Base-by-base conservation (phyloP, 2,329 filamentous ascomycete species). In the Fusarium heterosporum region DNA sequence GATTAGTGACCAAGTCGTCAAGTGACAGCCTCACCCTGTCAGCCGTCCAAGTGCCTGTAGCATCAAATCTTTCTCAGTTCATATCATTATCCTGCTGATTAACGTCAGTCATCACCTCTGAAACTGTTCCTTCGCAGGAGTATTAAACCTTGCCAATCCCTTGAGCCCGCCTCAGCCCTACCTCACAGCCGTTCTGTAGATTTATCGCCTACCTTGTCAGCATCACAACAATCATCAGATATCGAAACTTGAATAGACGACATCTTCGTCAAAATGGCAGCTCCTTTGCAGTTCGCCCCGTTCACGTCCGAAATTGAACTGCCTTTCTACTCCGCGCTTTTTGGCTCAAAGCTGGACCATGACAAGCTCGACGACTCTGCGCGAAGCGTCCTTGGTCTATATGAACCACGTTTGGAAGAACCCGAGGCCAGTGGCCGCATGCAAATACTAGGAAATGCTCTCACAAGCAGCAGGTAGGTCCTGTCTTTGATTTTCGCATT, bases 321-420 rank as follows among this genome's bases (percentile, higher is more conserved):
- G 41, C 93, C 93, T 42, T 99, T 99, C 80, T 99, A 97, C 77
- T 91, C 92, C 43, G 90, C 93, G 7, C 87, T 99, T n/a, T 96
- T 96, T 61, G 89, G 90, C 8, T 91, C 91, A 69, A 99, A 99
- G 81, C 93, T 99, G 76, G 93, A 98, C 78, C 90, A 97, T 85
- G 96, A 97, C 81, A 97, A 94, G 80, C 92, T 99, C 50, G 92
- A 97, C 81, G 95, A 97, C 78, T 97, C 94, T 11, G 92, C 93
- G 25, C 91, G 95, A 42, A 90, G 90, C 61, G 86, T 98, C 4
- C 84, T 97, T 29, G 96, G 96, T 6, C 81, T 97, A 41, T 99
- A 99, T 77, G 93, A 97, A 79, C 89, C 96, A 69, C 90, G 91
- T 41, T 83, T 89, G 40, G 90, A 93, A 71, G 81, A 89, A 38